Evolutionary conservation across 2,329 filamentous ascomycete species (phyloP).

Genomic region (Cryphonectria parasitica): DNA sequence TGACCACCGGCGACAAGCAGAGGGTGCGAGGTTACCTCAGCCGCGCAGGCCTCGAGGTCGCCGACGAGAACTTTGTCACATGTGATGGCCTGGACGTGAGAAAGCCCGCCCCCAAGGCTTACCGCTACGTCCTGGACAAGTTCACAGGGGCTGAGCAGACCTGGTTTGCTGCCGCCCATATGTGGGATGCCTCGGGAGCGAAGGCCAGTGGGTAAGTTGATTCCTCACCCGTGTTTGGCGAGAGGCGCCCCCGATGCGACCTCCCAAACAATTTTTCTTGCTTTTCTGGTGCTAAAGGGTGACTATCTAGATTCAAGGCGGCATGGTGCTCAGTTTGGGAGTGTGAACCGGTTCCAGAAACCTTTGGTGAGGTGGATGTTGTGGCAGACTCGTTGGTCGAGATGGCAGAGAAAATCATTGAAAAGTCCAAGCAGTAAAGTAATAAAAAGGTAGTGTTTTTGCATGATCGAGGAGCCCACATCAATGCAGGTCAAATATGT

Average conservation of each 20-base stretch:
- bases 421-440: constrained; percentile 28
- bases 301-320: constrained; percentile 46
- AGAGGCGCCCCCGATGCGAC: not conserved
- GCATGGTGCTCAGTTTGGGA: constrained; percentile 59
- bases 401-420: constrained; percentile 50
- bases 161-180: constrained; percentile 64
- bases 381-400: constrained; percentile 49
- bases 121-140: constrained; percentile 47
- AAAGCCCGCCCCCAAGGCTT: constrained; percentile 54
- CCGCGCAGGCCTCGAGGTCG: constrained; percentile 52
- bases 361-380: constrained; percentile 59
- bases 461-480: not conserved
- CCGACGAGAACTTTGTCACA: constrained; percentile 52
- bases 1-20: constrained; percentile 55
- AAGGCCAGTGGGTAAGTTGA: constrained; percentile 45
- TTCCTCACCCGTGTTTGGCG: no score
- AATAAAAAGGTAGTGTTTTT: not conserved
- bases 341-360: constrained; percentile 51
- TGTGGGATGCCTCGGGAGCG: constrained; percentile 62
- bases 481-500: not conserved
- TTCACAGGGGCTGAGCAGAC: constrained; percentile 44
- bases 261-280: not conserved
- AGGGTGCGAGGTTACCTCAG: constrained; percentile 57
- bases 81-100: constrained; percentile 53
- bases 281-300: not conserved